phyloP scores from a whole-genome alignment of 768 basidiomycete genomes.

The Coprinopsis sp. region DNA sequence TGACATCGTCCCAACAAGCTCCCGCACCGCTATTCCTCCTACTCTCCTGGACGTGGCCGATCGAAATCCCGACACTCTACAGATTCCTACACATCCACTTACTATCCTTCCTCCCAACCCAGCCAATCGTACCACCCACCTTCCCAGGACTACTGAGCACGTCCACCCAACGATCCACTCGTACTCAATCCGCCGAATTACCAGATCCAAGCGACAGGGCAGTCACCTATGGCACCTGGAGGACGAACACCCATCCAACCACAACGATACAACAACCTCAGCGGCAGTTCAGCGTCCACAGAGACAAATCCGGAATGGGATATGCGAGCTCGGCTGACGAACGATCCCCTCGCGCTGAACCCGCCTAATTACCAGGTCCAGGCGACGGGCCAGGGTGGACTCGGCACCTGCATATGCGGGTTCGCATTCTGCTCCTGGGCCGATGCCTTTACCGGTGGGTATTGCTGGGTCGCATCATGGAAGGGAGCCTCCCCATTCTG shows the following conservation, averaged over 20 bases:
- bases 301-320: too few relatives aligned
- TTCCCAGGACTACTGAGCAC: not conserved
- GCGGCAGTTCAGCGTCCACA: too few relatives aligned
- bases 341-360: constrained; percentile 3
- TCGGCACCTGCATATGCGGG: not conserved
- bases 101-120: not conserved
- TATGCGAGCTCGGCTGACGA: not conserved
- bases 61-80: not conserved
- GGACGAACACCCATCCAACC: too few relatives aligned
- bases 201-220: constrained; percentile 6
- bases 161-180: constrained; percentile 4
- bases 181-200: constrained; percentile 5
- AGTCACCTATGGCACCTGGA: not conserved
- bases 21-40: not conserved
- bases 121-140: not conserved
- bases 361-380: constrained; percentile 7
- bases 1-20: not conserved
- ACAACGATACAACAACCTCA: too few relatives aligned
- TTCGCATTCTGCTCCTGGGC: too few relatives aligned
- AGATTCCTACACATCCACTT: not conserved
- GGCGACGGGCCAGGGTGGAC: constrained; percentile 2
- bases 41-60: not conserved
- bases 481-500: too few relatives aligned
- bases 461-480: too few relatives aligned
- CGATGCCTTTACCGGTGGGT: too few relatives aligned